phyloP scores from a whole-genome alignment of 805 yeast species.

The Cyberlindnera galapagoensis region DNA sequence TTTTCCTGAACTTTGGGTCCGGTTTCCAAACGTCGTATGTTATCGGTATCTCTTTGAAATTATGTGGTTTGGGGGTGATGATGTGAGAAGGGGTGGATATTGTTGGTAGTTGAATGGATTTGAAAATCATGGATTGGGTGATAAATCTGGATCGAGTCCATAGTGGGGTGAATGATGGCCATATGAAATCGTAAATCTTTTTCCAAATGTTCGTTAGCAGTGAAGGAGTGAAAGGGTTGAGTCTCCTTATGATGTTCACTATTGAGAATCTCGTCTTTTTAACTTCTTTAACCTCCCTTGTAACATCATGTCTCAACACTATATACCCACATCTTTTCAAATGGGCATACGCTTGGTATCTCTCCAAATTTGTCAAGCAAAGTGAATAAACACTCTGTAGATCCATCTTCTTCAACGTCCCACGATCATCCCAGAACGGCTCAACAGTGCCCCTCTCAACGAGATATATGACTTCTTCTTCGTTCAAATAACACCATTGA shows the following conservation, averaged over 20 bases:
- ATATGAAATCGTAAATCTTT: too few relatives aligned
- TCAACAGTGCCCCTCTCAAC: conserved; percentile 71
- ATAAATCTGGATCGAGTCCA: conserved; percentile 18
- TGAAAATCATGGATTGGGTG: conserved; percentile 24
- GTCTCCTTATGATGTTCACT: too few relatives aligned
- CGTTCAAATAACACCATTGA: conserved; percentile 46
- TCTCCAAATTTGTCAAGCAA: conserved; percentile 40
- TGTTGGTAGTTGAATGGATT: conserved; percentile 25
- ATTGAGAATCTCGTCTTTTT: too few relatives aligned
- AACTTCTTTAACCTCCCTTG: too few relatives aligned
- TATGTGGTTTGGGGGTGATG: too few relatives aligned
- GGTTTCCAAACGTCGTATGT: conserved; percentile 85
- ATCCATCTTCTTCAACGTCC: conserved; percentile 30
- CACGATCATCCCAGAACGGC: conserved; percentile 24
- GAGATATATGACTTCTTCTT: conserved; percentile 69
- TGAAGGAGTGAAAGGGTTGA: too few relatives aligned
- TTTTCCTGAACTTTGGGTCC: conserved; percentile 59
- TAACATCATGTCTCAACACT: conserved; percentile 38
- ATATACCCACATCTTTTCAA: conserved; percentile 76
- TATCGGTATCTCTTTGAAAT: too few relatives aligned
- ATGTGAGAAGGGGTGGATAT: too few relatives aligned
- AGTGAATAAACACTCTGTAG: conserved; percentile 59
- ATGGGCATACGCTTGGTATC: conserved; percentile 63
- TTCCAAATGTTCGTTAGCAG: too few relatives aligned
- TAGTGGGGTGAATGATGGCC: conserved; percentile 9